Base-by-base conservation (phyloP, 1,139 yeast species). In the Magnusiomyces sp. region DNA sequence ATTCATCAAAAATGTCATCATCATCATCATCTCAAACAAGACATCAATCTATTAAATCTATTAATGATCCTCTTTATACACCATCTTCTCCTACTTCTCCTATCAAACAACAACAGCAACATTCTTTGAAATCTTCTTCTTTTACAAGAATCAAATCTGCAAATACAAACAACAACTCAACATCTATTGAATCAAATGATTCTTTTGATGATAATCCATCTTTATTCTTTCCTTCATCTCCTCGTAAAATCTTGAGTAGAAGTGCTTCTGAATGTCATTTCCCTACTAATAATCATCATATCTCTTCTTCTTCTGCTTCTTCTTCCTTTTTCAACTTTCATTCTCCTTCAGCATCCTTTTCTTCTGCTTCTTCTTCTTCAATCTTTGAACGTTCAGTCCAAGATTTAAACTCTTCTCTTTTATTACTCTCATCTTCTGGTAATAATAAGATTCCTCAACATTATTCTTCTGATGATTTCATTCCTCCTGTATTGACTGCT, bases 401-500 rank as follows among this genome's bases (percentile, higher is more conserved):
- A 46, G 71, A 66, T 43, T 51, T 60, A 17, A 51, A 48, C 44
- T 54, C 53, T 33, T 49, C 53, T 10, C n/a, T n/a, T n/a, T n/a
- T n/a, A n/a, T n/a, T n/a, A n/a, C n/a, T n/a, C n/a, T 38, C 44
- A 5, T 29, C 14, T 13, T 20, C 13, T 9, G 39, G 11, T 13
- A 34, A 11, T 34, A 37, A 51, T 59, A 63, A 55, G 59, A 64
- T 70, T 40, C 75, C 75, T 19, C 63, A 74, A 23, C 81, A 77
- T 56, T 71, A 74, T 56, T 71, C 77, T n/a, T 64, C 71, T 42
- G 84, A 86, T 62, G 88, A 86, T 64, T 79, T 72, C 58, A 84
- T 86, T 47, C 89, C 95, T 1, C 89, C 95, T 1, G 89, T 89
- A 9, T 71, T 88, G 61, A 95, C 86, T 61, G 90, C 90, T 9